Percentiles rank a stretch among this genome's conserved stretches.
phyloP scores from a whole-genome alignment of 164 flowering plant genomes.

The Malania oleifera region DNA sequence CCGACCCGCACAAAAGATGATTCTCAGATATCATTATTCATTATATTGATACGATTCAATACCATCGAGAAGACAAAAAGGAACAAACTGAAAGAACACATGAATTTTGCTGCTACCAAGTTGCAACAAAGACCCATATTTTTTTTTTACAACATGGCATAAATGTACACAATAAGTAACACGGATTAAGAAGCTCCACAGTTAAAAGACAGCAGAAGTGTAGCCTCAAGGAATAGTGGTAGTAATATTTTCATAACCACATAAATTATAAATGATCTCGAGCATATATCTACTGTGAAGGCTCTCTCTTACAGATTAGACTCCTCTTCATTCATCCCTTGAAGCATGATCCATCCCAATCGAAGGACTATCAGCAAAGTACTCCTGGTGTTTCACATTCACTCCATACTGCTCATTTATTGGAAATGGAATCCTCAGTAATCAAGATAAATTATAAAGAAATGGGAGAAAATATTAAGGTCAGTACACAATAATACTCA shows the following conservation, averaged over 20 bases:
- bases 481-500: too few species aligned
- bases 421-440: neutral
- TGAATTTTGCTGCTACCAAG: too few species aligned
- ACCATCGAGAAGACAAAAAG: too few species aligned
- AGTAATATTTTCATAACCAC: too few species aligned
- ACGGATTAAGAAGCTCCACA: neutral
- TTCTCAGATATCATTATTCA: too few species aligned
- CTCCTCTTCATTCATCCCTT: constrained; percentile 47
- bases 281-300: too few species aligned
- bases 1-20: too few species aligned
- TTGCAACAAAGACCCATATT: too few species aligned
- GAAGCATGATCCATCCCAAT: constrained; percentile 59
- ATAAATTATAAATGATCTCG: too few species aligned
- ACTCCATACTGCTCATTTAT: constrained; percentile 61
- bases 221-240: neutral
- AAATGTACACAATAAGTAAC: neutral
- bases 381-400: constrained; percentile 83
- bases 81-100: too few species aligned
- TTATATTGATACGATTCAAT: too few species aligned
- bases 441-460: neutral
- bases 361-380: constrained; percentile 85
- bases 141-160: neutral
- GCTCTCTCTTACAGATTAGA: too few species aligned
- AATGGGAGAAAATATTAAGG: neutral
- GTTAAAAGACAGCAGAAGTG: neutral